Percentiles rank a stretch among this genome's conserved stretches.
Evolutionary conservation across 768 basidiomycete genomes (phyloP).

Genomic region (Chiua virens): DNA sequence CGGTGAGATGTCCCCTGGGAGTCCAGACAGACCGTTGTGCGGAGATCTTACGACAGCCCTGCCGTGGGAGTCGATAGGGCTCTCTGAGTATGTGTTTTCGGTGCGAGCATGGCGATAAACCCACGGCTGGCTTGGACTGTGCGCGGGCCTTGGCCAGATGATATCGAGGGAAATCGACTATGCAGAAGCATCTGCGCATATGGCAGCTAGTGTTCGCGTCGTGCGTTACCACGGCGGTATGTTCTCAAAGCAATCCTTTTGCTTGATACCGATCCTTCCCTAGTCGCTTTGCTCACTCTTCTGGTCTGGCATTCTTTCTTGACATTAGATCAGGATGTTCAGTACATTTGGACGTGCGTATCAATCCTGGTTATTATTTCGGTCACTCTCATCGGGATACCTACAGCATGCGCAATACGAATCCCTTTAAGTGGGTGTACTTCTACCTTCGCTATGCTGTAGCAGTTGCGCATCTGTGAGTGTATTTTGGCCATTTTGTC

Average conservation of each 20-base stretch:
- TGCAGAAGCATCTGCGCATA: background rate
- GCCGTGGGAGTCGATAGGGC: too few relatives aligned
- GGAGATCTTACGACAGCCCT: too few relatives aligned
- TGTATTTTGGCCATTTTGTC: background rate
- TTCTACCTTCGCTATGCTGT: slow-evolving; percentile 26
- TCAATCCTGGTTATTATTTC: background rate
- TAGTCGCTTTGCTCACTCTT: slow-evolving; percentile 15
- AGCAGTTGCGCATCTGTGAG: slow-evolving; percentile 21
- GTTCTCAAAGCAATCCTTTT: background rate
- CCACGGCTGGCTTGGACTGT: too few relatives aligned
- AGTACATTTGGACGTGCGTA: slow-evolving; percentile 26
- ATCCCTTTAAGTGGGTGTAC: slow-evolving; percentile 31
- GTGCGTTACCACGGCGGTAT: slow-evolving; percentile 14
- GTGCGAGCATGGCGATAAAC: too few relatives aligned
- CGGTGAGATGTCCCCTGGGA: too few relatives aligned
- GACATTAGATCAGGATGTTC: slow-evolving; percentile 19
- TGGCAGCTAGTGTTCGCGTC: background rate
- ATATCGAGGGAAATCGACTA: background rate
- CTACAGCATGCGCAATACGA: slow-evolving; percentile 21
- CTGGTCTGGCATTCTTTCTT: slow-evolving; percentile 12
- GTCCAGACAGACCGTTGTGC: too few relatives aligned
- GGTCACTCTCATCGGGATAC: background rate
- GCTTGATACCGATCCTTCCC: background rate
- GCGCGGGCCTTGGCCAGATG: background rate
- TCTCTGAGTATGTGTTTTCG: too few relatives aligned